Base-by-base conservation (phyloP, 345 rosid species). In the Ceriops zippeliana region DNA sequence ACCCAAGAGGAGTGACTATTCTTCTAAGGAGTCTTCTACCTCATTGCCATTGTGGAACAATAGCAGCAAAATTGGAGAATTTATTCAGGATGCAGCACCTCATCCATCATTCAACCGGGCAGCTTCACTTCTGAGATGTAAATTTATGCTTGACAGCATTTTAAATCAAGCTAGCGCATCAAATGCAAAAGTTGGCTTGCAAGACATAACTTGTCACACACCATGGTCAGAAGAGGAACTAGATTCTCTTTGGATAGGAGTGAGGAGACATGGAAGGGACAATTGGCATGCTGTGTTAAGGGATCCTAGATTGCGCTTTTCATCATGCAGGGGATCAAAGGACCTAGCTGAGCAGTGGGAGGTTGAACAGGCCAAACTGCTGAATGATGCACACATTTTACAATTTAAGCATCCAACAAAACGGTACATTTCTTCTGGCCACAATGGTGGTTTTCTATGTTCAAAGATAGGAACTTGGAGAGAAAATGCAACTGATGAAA, bases 231-330 rank as follows among this genome's bases (percentile, higher is more conserved):
- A 83, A 59, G 81, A 80, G 74, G 86, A 83, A 75, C 61, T 83
- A n/a, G 86, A 80, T 78, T 78, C 71, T 69, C 83, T 80, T 28
- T 83, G 86, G 86, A 69, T 80, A 58, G 86, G 86, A 8, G 84
- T 83, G 74, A 73, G 84, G 64, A 75, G 86, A 71, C 79, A 83
- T 57, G 86, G 86, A 51, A 80, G 82, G 67, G 77, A 71, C 66
- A 83, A 80, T n/a, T 83, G 86, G 86, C 75, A 71, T 58, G 73
- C 81, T 42, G 74, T 80, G 76, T 73, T 83, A 52, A 73, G 67
- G 71, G 84, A 80, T 69, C 78, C 81, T 1, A 78, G 81, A 61
- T 72, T 83, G 57, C 78, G 60, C 47, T 80, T 83, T 51, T 73
- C 81, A 13, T 70, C 86, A 28, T 78, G 78, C 70, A 80, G 84